phyloP scores from a whole-genome alignment of 345 rosid genomes.

The Citrus australasica region DNA sequence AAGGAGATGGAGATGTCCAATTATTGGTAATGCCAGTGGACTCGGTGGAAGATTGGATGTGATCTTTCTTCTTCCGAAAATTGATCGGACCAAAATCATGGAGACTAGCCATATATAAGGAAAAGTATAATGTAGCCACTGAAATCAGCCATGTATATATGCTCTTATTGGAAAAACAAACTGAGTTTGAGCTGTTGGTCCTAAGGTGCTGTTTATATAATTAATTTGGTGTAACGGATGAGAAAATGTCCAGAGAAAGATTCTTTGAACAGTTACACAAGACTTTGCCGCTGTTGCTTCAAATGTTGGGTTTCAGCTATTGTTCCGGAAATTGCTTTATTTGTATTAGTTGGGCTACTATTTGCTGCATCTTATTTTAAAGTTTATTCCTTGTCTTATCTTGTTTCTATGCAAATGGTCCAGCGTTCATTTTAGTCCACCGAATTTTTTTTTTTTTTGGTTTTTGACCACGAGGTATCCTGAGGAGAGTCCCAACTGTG shows the following conservation, averaged over 20 bases:
- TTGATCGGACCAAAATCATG: constrained; percentile 21
- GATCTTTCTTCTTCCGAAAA: constrained; percentile 18
- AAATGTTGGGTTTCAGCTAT: neutral
- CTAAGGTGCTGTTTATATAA: neutral
- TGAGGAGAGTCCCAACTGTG: too few relatives aligned
- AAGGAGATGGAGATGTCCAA: constrained; percentile 65
- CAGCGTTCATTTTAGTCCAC: neutral
- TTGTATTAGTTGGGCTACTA: neutral
- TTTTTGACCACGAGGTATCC: too few relatives aligned
- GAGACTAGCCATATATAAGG: constrained; percentile 39
- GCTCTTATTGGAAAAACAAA: neutral
- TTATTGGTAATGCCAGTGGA: constrained; percentile 48
- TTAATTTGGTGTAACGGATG: too few relatives aligned
- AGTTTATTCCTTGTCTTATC: neutral
- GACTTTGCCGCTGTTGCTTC: neutral
- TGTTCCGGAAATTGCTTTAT: neutral
- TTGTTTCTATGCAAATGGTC: neutral
- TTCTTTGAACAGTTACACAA: neutral
- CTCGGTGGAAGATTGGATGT: constrained; percentile 38
- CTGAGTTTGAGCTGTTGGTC: neutral
- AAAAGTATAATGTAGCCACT: constrained; percentile 32
- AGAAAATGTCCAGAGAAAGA: neutral
- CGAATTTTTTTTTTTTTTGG: too few relatives aligned
- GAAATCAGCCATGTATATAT: constrained; percentile 23
- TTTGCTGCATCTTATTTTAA: neutral